Base-by-base conservation (phyloP, 2,329 filamentous ascomycete genomes). In the Hortaea sp. region DNA sequence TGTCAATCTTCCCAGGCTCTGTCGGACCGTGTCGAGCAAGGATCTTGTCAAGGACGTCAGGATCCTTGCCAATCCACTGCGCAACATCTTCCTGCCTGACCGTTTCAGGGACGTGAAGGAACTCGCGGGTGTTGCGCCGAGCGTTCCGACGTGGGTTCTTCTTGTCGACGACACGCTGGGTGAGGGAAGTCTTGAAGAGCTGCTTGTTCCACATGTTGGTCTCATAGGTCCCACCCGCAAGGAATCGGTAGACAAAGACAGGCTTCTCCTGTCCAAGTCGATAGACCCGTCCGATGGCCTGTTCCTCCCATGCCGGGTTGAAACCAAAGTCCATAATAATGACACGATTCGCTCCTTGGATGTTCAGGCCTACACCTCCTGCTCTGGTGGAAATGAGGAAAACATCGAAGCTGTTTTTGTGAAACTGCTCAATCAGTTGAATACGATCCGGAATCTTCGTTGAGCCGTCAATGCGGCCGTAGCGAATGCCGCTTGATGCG, bases 261-360 rank as follows among this genome's bases (percentile, higher is more conserved):
- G 77, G 73, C 56, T 89, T 92, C 34, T 68, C 70, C 63, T 95
- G 89, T 0, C 88, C 88, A 31, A 95, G 77, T 1, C 89, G 85
- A 64, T 92, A 95, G 0, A 86, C 84, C 44, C 89, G 77, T 1
- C 88, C 89, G 43, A 95, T 79, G 1, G 89, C 89, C 65, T 95
- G 89, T 57, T 88, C 82, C 63, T 95, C 89, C 60, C 82, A 74
- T 5, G 81, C 76, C 0, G 89, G 89, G 52, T 89, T 92, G 67
- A 82, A 95, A 50, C 75, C 73, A 58, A 84, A 87, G 61, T 95
- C 89, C 46, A 94, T 84, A 13, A 95, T 83, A 13, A 95, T 76
- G 1, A 95, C 85, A 13, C 89, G 79, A 61, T 88, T 95, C 1
- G 89, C 89, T 1, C 84, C 82, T 37, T 79, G 78, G 9, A 95